phyloP scores from a whole-genome alignment of 2,329 filamentous ascomycete species.

The Aspergillus sojae region DNA sequence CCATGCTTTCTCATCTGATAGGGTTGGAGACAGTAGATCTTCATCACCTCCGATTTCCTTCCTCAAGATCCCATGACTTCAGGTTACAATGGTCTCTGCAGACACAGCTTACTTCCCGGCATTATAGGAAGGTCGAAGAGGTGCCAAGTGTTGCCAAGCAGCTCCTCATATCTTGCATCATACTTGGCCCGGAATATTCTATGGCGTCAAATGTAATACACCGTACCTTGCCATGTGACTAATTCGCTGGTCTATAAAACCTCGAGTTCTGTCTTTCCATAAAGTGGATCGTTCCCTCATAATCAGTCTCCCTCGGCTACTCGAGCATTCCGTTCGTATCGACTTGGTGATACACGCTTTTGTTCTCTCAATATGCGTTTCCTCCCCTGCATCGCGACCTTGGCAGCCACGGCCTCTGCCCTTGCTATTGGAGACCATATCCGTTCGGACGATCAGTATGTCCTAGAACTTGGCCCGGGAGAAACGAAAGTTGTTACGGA shows the following conservation, averaged over 20 bases:
- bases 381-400: not conserved
- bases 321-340: not conserved
- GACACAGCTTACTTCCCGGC: too few species aligned
- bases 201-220: not conserved
- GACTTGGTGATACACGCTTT: not conserved
- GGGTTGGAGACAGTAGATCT: not conserved
- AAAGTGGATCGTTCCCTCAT: not conserved
- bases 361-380: not conserved
- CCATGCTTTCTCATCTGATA: not conserved
- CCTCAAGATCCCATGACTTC: not conserved
- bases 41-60: not conserved
- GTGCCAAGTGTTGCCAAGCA: not conserved
- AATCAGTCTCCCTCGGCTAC: not conserved
- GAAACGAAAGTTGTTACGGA: conserved; percentile 4
- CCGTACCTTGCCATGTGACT: not conserved
- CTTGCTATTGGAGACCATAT: not conserved
- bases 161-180: not conserved
- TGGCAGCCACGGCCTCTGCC: not conserved
- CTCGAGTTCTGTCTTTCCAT: too few species aligned
- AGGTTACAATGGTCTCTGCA: not conserved
- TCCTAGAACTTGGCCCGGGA: conserved; percentile 1
- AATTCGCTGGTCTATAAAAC: not conserved
- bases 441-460: not conserved
- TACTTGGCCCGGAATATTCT: not conserved
- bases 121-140: not conserved